These are phyloP conservation scores for Aspergillus pseudoterreus DNA, from an alignment of 2,329 filamentous ascomycete species.

Conservation along the genomic window DNA sequence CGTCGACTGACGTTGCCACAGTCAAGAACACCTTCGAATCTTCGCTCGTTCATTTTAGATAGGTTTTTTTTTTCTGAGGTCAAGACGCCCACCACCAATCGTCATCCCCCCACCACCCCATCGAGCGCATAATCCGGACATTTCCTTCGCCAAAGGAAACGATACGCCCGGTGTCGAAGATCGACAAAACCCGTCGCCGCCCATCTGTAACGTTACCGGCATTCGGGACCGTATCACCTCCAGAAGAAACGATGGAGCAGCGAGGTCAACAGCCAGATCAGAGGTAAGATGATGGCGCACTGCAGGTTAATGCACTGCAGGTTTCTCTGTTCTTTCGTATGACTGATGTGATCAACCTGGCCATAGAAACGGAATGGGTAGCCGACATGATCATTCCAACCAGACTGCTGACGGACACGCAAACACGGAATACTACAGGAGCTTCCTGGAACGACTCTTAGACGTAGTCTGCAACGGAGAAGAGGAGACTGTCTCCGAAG, in stretches of 20 bases:
- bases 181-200: background rate
- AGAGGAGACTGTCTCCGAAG: conserved; percentile 17
- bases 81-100: no score
- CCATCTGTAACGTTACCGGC: background rate
- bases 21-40: background rate
- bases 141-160: background rate
- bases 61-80: no score
- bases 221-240: background rate
- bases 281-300: conserved; percentile 6
- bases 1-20: background rate
- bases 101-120: no score
- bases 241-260: conserved; percentile 4
- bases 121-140: no score
- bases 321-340: background rate
- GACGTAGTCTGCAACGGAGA: conserved; percentile 20
- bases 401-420: conserved; percentile 1
- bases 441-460: conserved; percentile 24
- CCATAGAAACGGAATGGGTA: conserved; percentile 6
- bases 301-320: background rate
- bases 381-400: conserved; percentile 3
- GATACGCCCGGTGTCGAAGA: background rate
- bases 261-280: conserved; percentile 4
- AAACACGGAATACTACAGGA: conserved; percentile 21
- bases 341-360: background rate
- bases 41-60: background rate